Conservation (phyloP, 345 rosid genomes). For the Schrenkiella parvula region DNA sequence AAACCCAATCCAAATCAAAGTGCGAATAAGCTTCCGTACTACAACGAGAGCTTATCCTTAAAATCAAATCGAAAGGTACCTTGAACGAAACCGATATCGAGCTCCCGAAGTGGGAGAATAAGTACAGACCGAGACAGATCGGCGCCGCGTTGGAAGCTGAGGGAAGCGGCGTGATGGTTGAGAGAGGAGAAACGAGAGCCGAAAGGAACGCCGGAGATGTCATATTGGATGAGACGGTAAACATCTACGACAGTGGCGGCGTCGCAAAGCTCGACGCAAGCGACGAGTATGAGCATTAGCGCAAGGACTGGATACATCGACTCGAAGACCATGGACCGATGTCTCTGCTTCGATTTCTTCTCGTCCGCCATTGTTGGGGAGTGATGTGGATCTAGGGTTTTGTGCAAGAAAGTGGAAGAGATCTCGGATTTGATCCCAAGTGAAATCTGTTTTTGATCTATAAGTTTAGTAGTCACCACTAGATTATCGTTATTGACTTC, state of each 20-base stretch:
- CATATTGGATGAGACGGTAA: constrained; percentile 94
- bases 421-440: constrained; percentile 24
- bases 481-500: constrained; percentile 11
- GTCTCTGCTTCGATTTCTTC: constrained; percentile 35
- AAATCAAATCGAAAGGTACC: constrained; percentile 36
- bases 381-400: constrained; percentile 56
- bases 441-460: not conserved
- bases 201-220: constrained; percentile 80
- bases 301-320: constrained; percentile 70
- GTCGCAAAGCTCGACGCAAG: constrained; percentile 90
- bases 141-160: constrained; percentile 64
- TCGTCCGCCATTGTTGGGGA: constrained; percentile 38
- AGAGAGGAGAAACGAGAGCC: constrained; percentile 91
- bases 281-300: constrained; percentile 64
- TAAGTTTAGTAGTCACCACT: not conserved
- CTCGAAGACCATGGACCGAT: constrained; percentile 37
- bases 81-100: constrained; percentile 58
- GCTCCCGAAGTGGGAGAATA: constrained; percentile 71
- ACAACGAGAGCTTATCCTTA: not conserved
- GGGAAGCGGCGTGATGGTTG: constrained; percentile 87
- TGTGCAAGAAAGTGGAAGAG: constrained; percentile 3
- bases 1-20: not conserved
- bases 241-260: constrained; percentile 97
- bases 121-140: constrained; percentile 92
- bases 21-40: not conserved